Conservation (phyloP, 1,139 yeast species). For the Debaryomycetaceae sp. region DNA sequence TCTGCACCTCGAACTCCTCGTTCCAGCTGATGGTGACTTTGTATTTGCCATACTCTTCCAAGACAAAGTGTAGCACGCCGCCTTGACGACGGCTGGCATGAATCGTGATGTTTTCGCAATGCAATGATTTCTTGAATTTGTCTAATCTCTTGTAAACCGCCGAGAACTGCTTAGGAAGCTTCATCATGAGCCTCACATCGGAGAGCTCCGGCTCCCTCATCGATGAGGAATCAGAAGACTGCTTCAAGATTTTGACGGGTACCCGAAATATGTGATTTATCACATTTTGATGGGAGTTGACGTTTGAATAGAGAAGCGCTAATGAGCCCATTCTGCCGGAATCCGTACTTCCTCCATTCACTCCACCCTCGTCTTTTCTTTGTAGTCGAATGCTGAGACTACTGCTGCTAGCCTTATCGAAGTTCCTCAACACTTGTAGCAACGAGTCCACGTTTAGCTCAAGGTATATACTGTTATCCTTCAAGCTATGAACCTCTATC, state of each 20-base stretch:
- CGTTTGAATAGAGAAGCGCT: constrained; percentile 47
- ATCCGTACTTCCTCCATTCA: constrained; percentile 18
- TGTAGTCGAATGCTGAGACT: constrained; percentile 53
- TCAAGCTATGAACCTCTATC: constrained; percentile 42
- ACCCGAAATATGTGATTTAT: constrained; percentile 59
- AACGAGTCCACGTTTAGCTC: constrained; percentile 57
- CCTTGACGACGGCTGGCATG: constrained; percentile 31
- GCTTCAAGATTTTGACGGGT: constrained; percentile 52
- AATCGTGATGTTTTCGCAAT: constrained; percentile 30
- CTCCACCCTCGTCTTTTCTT: constrained; percentile 35
- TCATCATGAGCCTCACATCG: constrained; percentile 47
- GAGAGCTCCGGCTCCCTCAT: constrained; percentile 47
- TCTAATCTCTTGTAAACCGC: constrained; percentile 53
- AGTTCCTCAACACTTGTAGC: constrained; percentile 50
- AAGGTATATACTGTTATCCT: constrained; percentile 48
- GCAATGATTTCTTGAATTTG: constrained; percentile 43
- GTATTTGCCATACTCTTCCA: constrained; percentile 53
- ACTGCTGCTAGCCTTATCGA: constrained; percentile 49
- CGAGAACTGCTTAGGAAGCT: constrained; percentile 45
- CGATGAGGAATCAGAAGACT: constrained; percentile 38
- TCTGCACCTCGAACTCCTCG: constrained; percentile 36
- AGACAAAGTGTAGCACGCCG: constrained; percentile 44
- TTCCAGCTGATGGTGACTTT: constrained; percentile 59
- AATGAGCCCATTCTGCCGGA: constrained; percentile 47
- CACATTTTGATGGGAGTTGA: constrained; percentile 26